A percentile compares a stretch with the other conserved stretches of the same genome.
phyloP scores from a whole-genome alignment of 805 yeast genomes.

The Candida corydali region DNA sequence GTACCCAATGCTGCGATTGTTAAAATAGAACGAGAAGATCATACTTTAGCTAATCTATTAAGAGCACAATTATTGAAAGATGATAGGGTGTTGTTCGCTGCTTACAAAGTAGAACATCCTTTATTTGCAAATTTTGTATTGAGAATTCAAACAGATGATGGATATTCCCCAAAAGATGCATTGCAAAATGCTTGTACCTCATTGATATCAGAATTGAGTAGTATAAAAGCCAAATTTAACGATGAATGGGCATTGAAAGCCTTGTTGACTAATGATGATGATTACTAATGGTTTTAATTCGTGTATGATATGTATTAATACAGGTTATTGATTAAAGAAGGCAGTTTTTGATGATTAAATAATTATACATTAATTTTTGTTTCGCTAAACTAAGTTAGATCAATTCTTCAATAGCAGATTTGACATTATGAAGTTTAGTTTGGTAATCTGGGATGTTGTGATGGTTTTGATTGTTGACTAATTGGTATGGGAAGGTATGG shows the following conservation, averaged over 20 bases:
- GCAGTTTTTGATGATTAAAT: no score
- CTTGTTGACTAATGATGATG: constrained; percentile 44
- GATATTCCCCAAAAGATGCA: constrained; percentile 87
- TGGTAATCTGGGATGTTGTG: constrained; percentile 40
- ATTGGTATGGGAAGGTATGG: constrained; percentile 50
- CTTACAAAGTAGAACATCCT: constrained; percentile 97
- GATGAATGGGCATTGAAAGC: constrained; percentile 93
- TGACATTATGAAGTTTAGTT: constrained; percentile 44
- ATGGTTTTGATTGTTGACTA: constrained; percentile 15
- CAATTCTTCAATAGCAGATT: constrained; percentile 56
- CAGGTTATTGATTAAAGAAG: constrained; percentile 1
- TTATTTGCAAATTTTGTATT: constrained; percentile 90
- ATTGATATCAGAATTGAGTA: constrained; percentile 73
- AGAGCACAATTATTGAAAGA: constrained; percentile 85
- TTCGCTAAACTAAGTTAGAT: no score
- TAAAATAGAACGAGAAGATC: constrained; percentile 95
- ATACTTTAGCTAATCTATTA: constrained; percentile 87
- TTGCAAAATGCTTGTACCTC: constrained; percentile 84
- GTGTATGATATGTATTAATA: constrained; percentile 2
- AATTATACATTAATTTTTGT: constrained; percentile 7
- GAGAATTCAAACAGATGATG: constrained; percentile 95
- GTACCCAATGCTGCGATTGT: constrained; percentile 93
- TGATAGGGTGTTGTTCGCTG: constrained; percentile 88
- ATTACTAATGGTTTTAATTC: constrained; percentile 6
- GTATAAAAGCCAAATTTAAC: constrained; percentile 71